A percentile compares a stretch with the other conserved stretches of the same genome.
phyloP scores from a whole-genome alignment of 1,284 basidiomycete genomes.

The Pisolithus thermaeus region DNA sequence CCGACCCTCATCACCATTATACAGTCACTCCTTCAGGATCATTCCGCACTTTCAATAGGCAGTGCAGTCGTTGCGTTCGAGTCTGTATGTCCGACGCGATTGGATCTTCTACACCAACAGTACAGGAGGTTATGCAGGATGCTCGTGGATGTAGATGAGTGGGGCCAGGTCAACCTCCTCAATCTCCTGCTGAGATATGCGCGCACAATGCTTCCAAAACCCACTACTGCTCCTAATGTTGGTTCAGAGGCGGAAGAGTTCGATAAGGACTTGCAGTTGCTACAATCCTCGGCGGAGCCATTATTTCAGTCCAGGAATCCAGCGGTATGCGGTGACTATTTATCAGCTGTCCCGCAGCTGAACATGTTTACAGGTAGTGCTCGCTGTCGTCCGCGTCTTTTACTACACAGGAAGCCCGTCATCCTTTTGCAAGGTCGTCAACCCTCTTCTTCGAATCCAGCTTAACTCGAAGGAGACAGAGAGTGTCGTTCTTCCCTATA shows the following conservation, averaged over 20 bases:
- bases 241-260: slow-evolving; percentile 39
- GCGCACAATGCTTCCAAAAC: slow-evolving; percentile 77
- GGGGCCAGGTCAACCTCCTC: slow-evolving; percentile 86
- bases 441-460: slow-evolving; percentile 67
- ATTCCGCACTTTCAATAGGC: slow-evolving; percentile 85
- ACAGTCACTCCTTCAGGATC: slow-evolving; percentile 71
- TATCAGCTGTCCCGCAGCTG: background rate
- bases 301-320: slow-evolving; percentile 83
- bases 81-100: slow-evolving; percentile 74
- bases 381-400: slow-evolving; percentile 66
- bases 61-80: slow-evolving; percentile 83
- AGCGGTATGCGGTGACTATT: slow-evolving; percentile 47
- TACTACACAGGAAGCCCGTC: slow-evolving; percentile 68
- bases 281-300: slow-evolving; percentile 69
- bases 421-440: slow-evolving; percentile 48
- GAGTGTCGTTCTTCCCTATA: slow-evolving; percentile 66
- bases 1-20: slow-evolving; percentile 73
- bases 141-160: slow-evolving; percentile 90
- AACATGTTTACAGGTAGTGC: slow-evolving; percentile 55
- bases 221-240: slow-evolving; percentile 35
- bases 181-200: slow-evolving; percentile 81
- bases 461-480: slow-evolving; percentile 62
- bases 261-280: slow-evolving; percentile 73
- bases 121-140: slow-evolving; percentile 83
- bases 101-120: slow-evolving; percentile 85